phyloP scores from a whole-genome alignment of 2,329 filamentous ascomycete genomes.

The Cladosporium halotolerans region DNA sequence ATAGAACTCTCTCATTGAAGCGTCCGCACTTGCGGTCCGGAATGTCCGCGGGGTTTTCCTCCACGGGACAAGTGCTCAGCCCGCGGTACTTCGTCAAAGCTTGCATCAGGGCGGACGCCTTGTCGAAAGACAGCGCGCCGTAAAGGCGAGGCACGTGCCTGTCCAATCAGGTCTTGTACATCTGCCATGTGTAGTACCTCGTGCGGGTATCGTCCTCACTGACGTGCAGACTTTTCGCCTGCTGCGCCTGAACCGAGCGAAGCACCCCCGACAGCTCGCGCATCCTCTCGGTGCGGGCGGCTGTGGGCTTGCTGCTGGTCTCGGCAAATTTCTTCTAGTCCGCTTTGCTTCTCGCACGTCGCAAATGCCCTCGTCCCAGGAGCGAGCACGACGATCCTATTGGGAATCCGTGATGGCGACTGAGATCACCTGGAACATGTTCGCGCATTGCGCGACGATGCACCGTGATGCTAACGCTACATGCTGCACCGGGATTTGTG shows the following conservation, averaged over 20 bases:
- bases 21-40: neutral
- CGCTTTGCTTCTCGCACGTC: neutral
- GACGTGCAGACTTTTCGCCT: neutral
- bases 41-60: constrained; percentile 2
- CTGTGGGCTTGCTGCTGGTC: constrained; percentile 40
- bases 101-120: neutral
- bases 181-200: constrained; percentile 9
- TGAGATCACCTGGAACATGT: too few relatives aligned
- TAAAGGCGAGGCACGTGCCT: constrained; percentile 10
- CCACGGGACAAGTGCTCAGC: neutral
- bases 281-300: constrained; percentile 4
- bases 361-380: neutral
- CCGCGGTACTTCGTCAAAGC: neutral
- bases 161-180: neutral
- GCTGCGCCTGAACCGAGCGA: constrained; percentile 1
- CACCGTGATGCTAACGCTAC: too few relatives aligned
- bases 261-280: constrained; percentile 7
- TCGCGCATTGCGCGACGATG: too few relatives aligned
- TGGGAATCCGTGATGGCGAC: too few relatives aligned
- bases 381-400: neutral
- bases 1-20: neutral
- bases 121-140: constrained; percentile 6
- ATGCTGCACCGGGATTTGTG: too few relatives aligned
- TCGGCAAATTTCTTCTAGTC: neutral
- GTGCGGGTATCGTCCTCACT: neutral